Conservation (phyloP, 176 grass and related monocot species). For the Oryza glaberrima region DNA sequence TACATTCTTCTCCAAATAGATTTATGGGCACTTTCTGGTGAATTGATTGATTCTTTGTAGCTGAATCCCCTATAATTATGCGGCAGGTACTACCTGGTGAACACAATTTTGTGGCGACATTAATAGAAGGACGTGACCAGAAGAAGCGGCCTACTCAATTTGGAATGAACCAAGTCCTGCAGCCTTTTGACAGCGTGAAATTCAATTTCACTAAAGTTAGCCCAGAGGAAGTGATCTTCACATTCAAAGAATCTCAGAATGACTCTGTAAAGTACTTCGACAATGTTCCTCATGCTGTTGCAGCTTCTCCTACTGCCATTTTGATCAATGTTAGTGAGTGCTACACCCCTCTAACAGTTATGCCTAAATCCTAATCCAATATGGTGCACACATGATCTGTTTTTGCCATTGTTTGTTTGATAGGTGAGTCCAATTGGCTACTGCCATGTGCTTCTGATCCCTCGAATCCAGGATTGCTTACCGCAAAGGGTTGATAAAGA, state of each 20-base stretch:
- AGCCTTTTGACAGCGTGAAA: conserved; percentile 64
- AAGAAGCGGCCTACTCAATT: conserved; percentile 92
- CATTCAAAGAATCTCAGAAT: conserved; percentile 47
- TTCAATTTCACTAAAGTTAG: conserved; percentile 69
- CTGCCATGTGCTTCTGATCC: conserved; percentile 70
- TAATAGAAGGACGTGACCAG: conserved; percentile 87
- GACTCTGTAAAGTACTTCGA: conserved; percentile 38
- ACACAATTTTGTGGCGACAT: conserved; percentile 57
- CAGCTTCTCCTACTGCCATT: conserved; percentile 56
- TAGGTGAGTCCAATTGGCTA: conserved; percentile 77
- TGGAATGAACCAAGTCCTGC: conserved; percentile 67
- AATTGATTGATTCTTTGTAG: background rate
- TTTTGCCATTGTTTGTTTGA: background rate
- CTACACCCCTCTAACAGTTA: background rate
- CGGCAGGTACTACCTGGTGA: conserved; percentile 66
- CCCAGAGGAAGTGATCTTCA: conserved; percentile 58
- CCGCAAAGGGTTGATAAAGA: conserved; percentile 59
- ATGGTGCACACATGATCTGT: background rate
- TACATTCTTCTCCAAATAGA: background rate
- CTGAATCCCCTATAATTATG: background rate
- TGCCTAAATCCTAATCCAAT: background rate
- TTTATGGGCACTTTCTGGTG: background rate
- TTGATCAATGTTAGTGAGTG: conserved; percentile 59
- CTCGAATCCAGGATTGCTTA: conserved; percentile 52
- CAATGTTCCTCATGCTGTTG: conserved; percentile 22